Percentiles rank a stretch among this genome's conserved stretches.
phyloP scores from a whole-genome alignment of 495 filamentous ascomycete genomes.

The Talaromyces trachyspermus region DNA sequence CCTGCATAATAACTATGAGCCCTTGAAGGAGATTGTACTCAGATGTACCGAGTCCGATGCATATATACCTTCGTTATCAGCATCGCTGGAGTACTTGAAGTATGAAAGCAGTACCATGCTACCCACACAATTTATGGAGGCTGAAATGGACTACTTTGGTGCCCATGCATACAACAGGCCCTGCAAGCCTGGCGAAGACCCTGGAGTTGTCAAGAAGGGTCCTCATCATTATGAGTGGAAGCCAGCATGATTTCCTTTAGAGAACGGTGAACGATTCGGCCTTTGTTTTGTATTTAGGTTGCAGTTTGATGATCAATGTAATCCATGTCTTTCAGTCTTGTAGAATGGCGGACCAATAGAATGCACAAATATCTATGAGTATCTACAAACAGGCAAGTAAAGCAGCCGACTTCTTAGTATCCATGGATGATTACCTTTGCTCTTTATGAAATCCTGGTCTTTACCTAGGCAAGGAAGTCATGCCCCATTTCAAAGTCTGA shows the following conservation, averaged over 20 bases:
- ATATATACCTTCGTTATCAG: constrained; percentile 55
- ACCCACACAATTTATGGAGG: constrained; percentile 68
- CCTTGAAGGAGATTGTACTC: constrained; percentile 51
- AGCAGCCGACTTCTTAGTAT: no score
- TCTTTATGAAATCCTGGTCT: no score
- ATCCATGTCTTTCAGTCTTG: no score
- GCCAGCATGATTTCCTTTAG: constrained; percentile 23
- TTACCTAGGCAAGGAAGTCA: no score
- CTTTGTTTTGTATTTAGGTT: no score
- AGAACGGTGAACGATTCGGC: no score
- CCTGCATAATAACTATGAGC: constrained; percentile 40
- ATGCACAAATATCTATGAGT: no score
- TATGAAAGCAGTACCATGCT: constrained; percentile 48
- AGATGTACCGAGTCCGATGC: constrained; percentile 54
- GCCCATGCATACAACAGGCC: constrained; percentile 56
- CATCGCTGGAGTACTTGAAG: constrained; percentile 65
- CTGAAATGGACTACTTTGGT: constrained; percentile 72
- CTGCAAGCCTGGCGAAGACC: constrained; percentile 33
- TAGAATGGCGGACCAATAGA: no score
- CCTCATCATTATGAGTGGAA: constrained; percentile 39
- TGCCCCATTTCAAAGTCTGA: no score
- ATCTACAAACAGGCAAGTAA: no score
- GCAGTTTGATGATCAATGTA: no score
- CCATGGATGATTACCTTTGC: no score
- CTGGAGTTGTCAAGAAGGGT: constrained; percentile 31